Evolutionary conservation across 768 basidiomycete species (phyloP).

Genomic region (Sporobolomyces phaffii): DNA sequence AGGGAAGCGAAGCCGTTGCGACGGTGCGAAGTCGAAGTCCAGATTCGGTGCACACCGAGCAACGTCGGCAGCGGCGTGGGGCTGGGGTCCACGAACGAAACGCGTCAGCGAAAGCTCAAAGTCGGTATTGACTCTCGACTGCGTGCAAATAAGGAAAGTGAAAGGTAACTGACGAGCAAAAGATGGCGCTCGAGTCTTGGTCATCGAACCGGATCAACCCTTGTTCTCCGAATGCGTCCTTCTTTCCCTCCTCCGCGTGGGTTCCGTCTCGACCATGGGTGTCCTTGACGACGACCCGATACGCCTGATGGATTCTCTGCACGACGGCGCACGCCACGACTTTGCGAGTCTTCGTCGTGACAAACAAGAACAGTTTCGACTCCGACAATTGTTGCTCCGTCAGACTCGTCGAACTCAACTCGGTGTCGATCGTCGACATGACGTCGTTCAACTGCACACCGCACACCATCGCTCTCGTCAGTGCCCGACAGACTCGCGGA

Average conservation of each 20-base stretch:
- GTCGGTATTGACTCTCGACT: no score
- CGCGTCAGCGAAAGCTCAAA: background rate
- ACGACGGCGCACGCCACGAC: constrained; percentile 38
- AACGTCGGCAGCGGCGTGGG: constrained; percentile 30
- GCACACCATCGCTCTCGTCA: no score
- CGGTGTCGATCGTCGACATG: constrained; percentile 36
- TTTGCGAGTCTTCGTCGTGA: constrained; percentile 29
- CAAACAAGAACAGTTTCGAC: constrained; percentile 33
- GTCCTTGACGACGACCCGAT: constrained; percentile 17
- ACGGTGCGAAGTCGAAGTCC: constrained; percentile 34
- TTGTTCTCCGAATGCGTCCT: background rate
- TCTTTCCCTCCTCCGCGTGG: background rate
- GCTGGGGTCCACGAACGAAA: background rate
- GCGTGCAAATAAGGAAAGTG: no score
- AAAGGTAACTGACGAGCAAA: constrained; percentile 37
- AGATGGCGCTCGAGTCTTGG: constrained; percentile 31
- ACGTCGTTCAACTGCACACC: constrained; percentile 30
- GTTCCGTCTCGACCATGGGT: background rate
- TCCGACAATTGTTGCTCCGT: constrained; percentile 19
- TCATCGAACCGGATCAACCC: constrained; percentile 29
- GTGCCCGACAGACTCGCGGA: background rate
- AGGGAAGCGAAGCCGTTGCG: constrained; percentile 26
- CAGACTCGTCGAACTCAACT: constrained; percentile 28
- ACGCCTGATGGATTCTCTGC: constrained; percentile 32
- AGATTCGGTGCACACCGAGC: constrained; percentile 41